Conservation (phyloP, 2,329 filamentous ascomycete genomes). For the Epichloe scottii region DNA sequence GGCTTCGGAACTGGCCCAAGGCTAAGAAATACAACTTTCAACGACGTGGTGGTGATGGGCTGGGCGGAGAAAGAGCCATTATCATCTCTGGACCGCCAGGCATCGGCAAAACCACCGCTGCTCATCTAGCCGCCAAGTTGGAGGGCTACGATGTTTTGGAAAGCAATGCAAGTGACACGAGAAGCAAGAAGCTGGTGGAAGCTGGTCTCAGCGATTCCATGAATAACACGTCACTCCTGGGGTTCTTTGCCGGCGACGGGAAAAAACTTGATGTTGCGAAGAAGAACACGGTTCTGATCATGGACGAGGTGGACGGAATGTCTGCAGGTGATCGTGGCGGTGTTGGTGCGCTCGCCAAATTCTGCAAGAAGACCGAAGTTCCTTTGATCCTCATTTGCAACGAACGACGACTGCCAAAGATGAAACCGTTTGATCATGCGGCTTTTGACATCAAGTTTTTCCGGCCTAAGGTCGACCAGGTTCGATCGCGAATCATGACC, state of each 20-base stretch:
- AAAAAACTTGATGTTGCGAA: slow-evolving; percentile 68
- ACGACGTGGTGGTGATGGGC: slow-evolving; percentile 70
- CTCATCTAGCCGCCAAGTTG: slow-evolving; percentile 83
- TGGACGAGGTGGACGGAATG: slow-evolving; percentile 99
- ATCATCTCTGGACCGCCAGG: slow-evolving; percentile 93
- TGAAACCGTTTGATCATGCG: slow-evolving; percentile 91
- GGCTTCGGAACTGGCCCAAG: slow-evolving; percentile 74
- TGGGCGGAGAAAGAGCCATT: slow-evolving; percentile 73
- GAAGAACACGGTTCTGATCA: slow-evolving; percentile 91
- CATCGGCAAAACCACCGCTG: slow-evolving; percentile 94
- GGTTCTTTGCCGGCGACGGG: slow-evolving; percentile 77
- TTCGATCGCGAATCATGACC: slow-evolving; percentile 84
- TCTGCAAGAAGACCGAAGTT: slow-evolving; percentile 89
- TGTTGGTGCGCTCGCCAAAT: slow-evolving; percentile 83
- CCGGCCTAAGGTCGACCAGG: slow-evolving; percentile 80
- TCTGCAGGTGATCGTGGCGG: slow-evolving; percentile 92
- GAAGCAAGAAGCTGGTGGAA: slow-evolving; percentile 94
- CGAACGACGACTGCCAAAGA: slow-evolving; percentile 82
- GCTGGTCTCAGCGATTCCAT: slow-evolving; percentile 77
- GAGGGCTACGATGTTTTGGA: slow-evolving; percentile 91
- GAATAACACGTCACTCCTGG: slow-evolving; percentile 83
- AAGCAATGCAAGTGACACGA: slow-evolving; percentile 87
- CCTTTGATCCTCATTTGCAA: slow-evolving; percentile 98
- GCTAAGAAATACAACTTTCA: slow-evolving; percentile 72
- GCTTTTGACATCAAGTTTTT: slow-evolving; percentile 79